A percentile compares a stretch with the other conserved stretches of the same genome.
Evolutionary conservation across 78 protist species (phyloP).

Genomic region (Speleostelium caveatum): DNA sequence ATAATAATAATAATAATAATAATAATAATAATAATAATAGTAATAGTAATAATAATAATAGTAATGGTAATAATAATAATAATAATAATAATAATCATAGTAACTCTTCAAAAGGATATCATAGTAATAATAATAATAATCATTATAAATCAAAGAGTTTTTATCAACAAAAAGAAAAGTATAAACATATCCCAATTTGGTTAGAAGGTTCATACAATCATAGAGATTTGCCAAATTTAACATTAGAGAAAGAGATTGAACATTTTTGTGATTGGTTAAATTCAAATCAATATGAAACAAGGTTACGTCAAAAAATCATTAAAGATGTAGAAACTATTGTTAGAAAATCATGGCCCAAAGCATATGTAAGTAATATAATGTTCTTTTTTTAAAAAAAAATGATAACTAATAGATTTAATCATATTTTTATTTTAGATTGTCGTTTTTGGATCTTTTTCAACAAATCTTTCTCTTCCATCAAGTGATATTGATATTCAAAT

Average conservation of each 20-base stretch:
- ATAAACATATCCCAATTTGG: constrained; percentile 23
- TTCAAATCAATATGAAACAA: constrained; percentile 35
- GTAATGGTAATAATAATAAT: not conserved
- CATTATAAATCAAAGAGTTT: too few species aligned
- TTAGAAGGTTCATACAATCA: constrained; percentile 8
- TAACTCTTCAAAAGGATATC: not conserved
- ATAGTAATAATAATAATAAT: not conserved
- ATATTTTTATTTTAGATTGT: too few species aligned
- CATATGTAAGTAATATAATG: too few species aligned
- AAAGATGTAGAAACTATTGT: constrained; percentile 35
- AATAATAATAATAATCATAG: not conserved
- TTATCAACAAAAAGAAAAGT: not conserved
- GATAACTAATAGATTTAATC: too few species aligned
- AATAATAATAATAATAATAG: not conserved
- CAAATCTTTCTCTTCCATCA: constrained; percentile 45
- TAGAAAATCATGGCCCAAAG: constrained; percentile 47
- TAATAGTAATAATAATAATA: not conserved
- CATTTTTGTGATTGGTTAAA: constrained; percentile 44
- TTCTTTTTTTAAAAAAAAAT: too few species aligned
- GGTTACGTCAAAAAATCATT: constrained; percentile 39
- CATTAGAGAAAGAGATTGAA: constrained; percentile 43
- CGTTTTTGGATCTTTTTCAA: constrained; percentile 68
- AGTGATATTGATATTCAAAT: constrained; percentile 70
- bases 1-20: not conserved
- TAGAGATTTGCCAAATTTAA: constrained; percentile 5